Base-by-base conservation (phyloP, 2,329 filamentous ascomycete species). In the Juglanconis oblonga region DNA sequence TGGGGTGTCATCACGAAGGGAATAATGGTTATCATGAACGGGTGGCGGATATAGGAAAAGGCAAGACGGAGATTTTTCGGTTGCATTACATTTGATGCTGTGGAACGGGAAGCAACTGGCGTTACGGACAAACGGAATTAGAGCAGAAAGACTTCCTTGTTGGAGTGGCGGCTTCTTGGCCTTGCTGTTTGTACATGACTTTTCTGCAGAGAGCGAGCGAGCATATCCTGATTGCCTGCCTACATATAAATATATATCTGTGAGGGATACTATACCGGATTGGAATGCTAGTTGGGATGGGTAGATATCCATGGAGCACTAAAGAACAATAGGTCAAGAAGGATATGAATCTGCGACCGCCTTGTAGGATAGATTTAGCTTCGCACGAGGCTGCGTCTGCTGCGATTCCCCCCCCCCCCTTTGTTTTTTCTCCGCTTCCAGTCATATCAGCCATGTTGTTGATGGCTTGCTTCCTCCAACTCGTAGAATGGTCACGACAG, bases 21-120 rank as follows among this genome's bases (percentile, higher is more conserved):
- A 9, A 48, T 42, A 55, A 59, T 59, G 56, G 59, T 24, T 24
- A 10, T 35, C 58, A 55, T 36, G 52, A 52, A 31, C 3, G 24
- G 47, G 47, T 4, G n/a, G 1, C 14, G 17, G 8, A 17, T 13
- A 33, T 17, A 36, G 14, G 31, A 52, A n/a, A 32, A 9, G n/a
- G 44, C 2, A 36, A n/a, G 24, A 17, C 5, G 49, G 45, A 17
- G 7, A 17, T 7, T 7, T 38, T 42, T 42, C 38, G 38, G 38
- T 42, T 4, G n/a, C 10, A 13, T 42, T 9, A 14, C 38, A 42
- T 42, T 42, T 13, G 38, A 42, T 42, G 38, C 38, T 42, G 10
- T 14, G 14, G 45, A 24, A 5, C 6, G 5, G 24, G 42, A 31
- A 33, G 36, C 36, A 57, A 17, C 35, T 32, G 35, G 29, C 17